Evolutionary conservation across 768 basidiomycete species (phyloP).

Genomic region (Cubamyces sp.): DNA sequence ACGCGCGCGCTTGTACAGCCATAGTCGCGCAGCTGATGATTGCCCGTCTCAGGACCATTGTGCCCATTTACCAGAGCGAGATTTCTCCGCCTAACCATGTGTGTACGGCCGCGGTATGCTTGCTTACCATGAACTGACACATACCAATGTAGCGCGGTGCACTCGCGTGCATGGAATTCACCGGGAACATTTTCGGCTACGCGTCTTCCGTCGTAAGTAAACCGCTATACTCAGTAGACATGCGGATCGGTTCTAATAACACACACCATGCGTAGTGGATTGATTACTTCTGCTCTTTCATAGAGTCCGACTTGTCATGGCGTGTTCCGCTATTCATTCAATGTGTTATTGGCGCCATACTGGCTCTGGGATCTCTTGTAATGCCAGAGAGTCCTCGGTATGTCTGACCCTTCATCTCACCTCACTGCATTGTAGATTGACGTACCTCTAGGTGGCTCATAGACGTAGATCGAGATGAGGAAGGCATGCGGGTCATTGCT

Average conservation of each 20-base stretch:
- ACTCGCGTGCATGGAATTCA: conserved; percentile 94
- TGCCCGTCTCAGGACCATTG: conserved; percentile 69
- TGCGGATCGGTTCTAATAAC: background rate
- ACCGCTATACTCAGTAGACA: background rate
- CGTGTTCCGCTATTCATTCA: conserved; percentile 87
- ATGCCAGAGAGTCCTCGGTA: conserved; percentile 92
- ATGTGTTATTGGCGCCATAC: conserved; percentile 81
- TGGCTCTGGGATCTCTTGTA: conserved; percentile 76
- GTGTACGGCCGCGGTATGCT: background rate
- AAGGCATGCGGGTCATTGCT: conserved; percentile 84
- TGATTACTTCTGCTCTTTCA: conserved; percentile 91
- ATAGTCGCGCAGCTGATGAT: conserved; percentile 11
- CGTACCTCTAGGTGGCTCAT: conserved; percentile 73
- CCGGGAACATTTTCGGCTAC: conserved; percentile 90
- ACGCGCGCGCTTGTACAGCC: conserved; percentile 10
- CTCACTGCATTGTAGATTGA: background rate
- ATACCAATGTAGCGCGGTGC: conserved; percentile 68
- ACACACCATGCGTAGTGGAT: conserved; percentile 65
- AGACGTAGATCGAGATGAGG: conserved; percentile 80
- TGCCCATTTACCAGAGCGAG: conserved; percentile 94
- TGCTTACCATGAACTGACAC: background rate
- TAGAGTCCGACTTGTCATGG: conserved; percentile 89
- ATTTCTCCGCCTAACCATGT: conserved; percentile 93
- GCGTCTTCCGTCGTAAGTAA: conserved; percentile 80
- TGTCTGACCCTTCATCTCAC: conserved; percentile 5